phyloP scores from a whole-genome alignment of 257 asterid genomes.

The Solanum verrucosum region DNA sequence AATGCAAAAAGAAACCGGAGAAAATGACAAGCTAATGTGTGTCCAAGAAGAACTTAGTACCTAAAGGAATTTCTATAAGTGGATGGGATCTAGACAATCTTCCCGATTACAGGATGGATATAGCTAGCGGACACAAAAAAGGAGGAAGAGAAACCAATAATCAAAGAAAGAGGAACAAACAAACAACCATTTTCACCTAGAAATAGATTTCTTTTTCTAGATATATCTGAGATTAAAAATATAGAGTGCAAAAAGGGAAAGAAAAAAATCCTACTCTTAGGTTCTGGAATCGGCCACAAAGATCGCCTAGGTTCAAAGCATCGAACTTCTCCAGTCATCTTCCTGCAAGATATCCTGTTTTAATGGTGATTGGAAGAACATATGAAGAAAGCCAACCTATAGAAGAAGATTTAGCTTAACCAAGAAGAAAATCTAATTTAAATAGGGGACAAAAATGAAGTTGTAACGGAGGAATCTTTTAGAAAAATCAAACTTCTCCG shows the following conservation, averaged over 20 bases:
- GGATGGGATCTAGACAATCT: neutral
- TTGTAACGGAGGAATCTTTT: neutral
- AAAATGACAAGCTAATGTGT: neutral
- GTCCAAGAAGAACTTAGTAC: neutral
- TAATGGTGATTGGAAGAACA: neutral
- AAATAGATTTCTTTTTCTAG: neutral
- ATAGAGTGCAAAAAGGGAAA: neutral
- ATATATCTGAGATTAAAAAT: neutral
- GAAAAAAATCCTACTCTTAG: neutral
- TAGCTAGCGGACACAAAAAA: neutral
- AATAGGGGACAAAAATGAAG: neutral
- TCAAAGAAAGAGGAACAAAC: neutral
- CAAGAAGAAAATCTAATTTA: neutral
- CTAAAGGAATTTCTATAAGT: neutral
- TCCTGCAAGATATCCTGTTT: neutral
- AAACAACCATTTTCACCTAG: neutral
- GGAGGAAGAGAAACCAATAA: neutral
- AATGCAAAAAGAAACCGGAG: neutral
- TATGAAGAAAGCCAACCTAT: neutral
- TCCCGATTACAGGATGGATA: neutral
- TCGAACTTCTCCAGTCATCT: slow-evolving; percentile 2
- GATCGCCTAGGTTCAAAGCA: neutral
- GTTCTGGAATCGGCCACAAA: neutral
- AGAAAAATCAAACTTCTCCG: neutral
- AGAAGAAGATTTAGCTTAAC: neutral